Evolutionary conservation across 2,329 filamentous ascomycete species (phyloP).

Genomic region (Elsinoe fawcettii): DNA sequence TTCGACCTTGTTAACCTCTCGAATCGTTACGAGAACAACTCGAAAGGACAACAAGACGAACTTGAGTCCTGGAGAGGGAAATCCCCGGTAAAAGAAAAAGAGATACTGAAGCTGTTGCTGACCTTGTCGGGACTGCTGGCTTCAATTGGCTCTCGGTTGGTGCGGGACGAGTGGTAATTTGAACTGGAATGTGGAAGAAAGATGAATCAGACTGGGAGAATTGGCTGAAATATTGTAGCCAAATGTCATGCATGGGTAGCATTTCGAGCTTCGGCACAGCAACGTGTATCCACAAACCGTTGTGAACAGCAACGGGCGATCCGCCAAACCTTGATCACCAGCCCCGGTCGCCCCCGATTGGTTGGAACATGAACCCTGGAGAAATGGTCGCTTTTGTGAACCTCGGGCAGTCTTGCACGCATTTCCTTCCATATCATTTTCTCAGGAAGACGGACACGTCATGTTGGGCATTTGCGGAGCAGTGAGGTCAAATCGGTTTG

Average conservation of each 20-base stretch:
- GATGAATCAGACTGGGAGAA: not conserved
- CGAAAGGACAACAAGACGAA: slow-evolving; percentile 22
- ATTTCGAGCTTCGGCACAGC: slow-evolving; percentile 8
- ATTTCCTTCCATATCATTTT: not conserved
- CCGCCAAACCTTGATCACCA: slow-evolving; percentile 6
- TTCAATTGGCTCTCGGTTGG: slow-evolving; percentile 7
- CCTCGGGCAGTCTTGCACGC: slow-evolving; percentile 8
- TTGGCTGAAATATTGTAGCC: not conserved
- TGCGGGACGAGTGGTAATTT: not conserved
- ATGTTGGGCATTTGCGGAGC: not conserved
- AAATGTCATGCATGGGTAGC: not conserved
- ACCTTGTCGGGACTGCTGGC: slow-evolving; percentile 13
- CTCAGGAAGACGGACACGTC: not conserved
- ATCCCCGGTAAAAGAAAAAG: not conserved
- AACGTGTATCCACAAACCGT: slow-evolving; percentile 14
- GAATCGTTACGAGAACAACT: slow-evolving; percentile 22
- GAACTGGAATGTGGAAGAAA: slow-evolving; percentile 7
- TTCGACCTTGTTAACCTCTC: slow-evolving; percentile 20
- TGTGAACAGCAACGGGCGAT: slow-evolving; percentile 8
- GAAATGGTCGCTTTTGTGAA: not conserved
- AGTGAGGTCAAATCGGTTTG: not conserved
- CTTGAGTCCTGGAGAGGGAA: slow-evolving; percentile 13
- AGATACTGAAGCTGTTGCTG: slow-evolving; percentile 16
- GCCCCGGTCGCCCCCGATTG: slow-evolving; percentile 7
- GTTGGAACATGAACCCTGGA: not conserved